A percentile compares a stretch with the other conserved stretches of the same genome.
phyloP scores from a whole-genome alignment of 768 basidiomycete species.

The Tephrocybe sp. region DNA sequence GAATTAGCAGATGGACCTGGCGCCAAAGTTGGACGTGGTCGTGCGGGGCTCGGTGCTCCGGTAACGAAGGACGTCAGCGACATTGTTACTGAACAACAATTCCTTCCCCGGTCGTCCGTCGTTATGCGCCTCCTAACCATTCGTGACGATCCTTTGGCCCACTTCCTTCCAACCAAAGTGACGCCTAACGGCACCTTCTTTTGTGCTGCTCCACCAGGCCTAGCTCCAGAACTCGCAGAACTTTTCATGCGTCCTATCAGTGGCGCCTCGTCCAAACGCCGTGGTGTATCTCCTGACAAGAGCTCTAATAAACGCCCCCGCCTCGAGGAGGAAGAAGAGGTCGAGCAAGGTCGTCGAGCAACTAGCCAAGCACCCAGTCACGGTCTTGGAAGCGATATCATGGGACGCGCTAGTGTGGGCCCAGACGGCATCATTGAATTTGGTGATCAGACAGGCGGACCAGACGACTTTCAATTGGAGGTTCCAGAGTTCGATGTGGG shows the following conservation, averaged over 20 bases:
- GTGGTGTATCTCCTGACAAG: slow-evolving; percentile 56
- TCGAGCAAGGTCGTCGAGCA: slow-evolving; percentile 74
- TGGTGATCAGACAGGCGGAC: slow-evolving; percentile 49
- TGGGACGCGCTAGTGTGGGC: slow-evolving; percentile 55
- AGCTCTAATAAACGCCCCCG: slow-evolving; percentile 62
- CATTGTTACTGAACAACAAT: slow-evolving; percentile 80
- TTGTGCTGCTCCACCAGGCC: slow-evolving; percentile 81
- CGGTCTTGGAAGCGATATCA: slow-evolving; percentile 53
- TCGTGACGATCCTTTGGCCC: slow-evolving; percentile 76
- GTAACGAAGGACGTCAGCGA: slow-evolving; percentile 58
- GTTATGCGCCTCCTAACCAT: slow-evolving; percentile 88
- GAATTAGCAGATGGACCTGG: slow-evolving; percentile 73
- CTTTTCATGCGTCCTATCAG: slow-evolving; percentile 80
- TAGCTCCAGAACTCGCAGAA: slow-evolving; percentile 78
- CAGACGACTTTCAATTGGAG: slow-evolving; percentile 77
- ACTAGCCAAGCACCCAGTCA: slow-evolving; percentile 62
- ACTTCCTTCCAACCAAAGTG: slow-evolving; percentile 84
- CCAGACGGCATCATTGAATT: slow-evolving; percentile 64
- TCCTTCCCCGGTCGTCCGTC: slow-evolving; percentile 80
- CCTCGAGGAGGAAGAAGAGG: slow-evolving; percentile 58
- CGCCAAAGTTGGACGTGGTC: slow-evolving; percentile 54
- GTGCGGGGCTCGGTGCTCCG: slow-evolving; percentile 50
- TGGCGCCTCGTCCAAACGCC: slow-evolving; percentile 55
- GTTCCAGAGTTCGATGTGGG: slow-evolving; percentile 49
- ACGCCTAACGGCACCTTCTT: slow-evolving; percentile 74